Percentiles rank a stretch among this genome's conserved stretches.
These are phyloP conservation scores for Pharus latifolius DNA, from an alignment of 176 grass and related monocot genomes.

Conservation along the genomic window DNA sequence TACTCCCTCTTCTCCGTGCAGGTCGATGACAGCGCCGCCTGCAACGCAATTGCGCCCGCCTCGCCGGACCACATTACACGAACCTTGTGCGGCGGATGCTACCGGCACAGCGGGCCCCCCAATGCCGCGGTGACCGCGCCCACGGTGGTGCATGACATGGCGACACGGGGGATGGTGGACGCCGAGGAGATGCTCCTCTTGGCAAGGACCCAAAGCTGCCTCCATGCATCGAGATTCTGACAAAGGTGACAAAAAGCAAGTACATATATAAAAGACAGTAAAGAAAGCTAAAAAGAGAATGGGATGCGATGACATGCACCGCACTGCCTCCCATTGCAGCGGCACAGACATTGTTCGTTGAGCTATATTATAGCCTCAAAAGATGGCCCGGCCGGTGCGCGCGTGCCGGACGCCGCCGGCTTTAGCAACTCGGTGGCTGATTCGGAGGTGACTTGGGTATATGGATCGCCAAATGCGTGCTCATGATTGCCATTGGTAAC, in stretches of 20 bases:
- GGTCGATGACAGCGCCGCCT: not conserved
- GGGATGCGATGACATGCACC: not conserved
- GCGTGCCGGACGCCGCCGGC: not conserved
- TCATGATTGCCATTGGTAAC: not conserved
- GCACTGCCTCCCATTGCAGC: too few relatives aligned
- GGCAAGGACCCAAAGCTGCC: conserved; percentile 26
- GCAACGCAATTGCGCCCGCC: too few relatives aligned
- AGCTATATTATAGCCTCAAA: too few relatives aligned
- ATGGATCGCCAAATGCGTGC: not conserved
- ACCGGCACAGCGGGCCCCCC: not conserved
- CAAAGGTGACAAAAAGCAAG: not conserved
- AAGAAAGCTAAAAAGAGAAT: not conserved
- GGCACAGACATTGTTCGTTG: too few relatives aligned
- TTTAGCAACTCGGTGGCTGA: too few relatives aligned
- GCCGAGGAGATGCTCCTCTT: conserved; percentile 44
- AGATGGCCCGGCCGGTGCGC: not conserved
- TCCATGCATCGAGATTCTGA: conserved; percentile 52
- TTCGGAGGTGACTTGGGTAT: not conserved
- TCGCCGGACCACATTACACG: not conserved
- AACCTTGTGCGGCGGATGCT: not conserved
- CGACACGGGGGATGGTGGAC: conserved; percentile 22
- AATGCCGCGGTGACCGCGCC: not conserved
- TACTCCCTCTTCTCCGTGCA: conserved; percentile 52
- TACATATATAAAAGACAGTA: not conserved
- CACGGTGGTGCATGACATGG: not conserved